Conservation (phyloP, 1,139 yeast genomes). For the Suzukiozyma palmioleophila region DNA sequence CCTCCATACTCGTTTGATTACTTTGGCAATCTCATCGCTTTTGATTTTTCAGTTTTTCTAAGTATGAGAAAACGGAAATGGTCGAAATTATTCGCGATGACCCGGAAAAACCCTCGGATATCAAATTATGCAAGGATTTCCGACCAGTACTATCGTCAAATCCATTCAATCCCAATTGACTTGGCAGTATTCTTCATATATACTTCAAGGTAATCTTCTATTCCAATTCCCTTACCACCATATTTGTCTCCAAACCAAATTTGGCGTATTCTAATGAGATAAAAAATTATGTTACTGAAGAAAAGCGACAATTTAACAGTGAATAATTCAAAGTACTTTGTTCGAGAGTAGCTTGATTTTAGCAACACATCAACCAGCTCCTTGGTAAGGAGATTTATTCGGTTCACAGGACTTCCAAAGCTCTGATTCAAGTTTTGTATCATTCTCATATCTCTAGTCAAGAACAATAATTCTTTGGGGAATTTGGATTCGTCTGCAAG, state of each 20-base stretch:
- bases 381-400: constrained; percentile 57
- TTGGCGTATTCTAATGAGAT: constrained; percentile 38
- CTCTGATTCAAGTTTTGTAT: constrained; percentile 64
- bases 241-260: constrained; percentile 26
- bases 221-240: constrained; percentile 34
- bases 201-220: constrained; percentile 46
- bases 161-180: constrained; percentile 37
- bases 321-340: constrained; percentile 22
- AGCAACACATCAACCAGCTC: constrained; percentile 41
- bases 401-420: constrained; percentile 70
- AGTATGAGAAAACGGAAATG: neutral
- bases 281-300: constrained; percentile 41
- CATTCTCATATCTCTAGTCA: constrained; percentile 70
- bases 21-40: constrained; percentile 1
- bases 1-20: constrained; percentile 16
- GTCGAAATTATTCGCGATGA: neutral
- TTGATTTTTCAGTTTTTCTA: constrained; percentile 2
- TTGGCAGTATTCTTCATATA: constrained; percentile 40
- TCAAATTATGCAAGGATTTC: neutral
- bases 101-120: constrained; percentile 1
- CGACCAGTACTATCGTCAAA: constrained; percentile 3
- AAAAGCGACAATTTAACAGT: constrained; percentile 35
- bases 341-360: constrained; percentile 13
- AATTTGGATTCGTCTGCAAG: constrained; percentile 60
- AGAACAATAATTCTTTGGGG: constrained; percentile 62